Base-by-base conservation (phyloP, 768 basidiomycete species). In the Lentinula edodes region DNA sequence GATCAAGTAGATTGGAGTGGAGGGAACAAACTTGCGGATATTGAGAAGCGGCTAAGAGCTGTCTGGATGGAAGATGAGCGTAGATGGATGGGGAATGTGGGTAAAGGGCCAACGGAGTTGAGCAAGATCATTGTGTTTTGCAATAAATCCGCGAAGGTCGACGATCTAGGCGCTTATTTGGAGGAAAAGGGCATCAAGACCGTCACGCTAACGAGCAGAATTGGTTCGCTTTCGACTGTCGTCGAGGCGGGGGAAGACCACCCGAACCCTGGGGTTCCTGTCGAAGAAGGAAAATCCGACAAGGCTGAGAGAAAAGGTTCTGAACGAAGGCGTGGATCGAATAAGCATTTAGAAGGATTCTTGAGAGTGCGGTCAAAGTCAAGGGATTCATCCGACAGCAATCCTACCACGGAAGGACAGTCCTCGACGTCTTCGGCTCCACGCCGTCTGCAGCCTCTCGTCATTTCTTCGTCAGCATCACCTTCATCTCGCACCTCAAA, bases 51-150 rank as follows among this genome's bases (percentile, higher is more conserved):
- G 32, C 77, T 95, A 41, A 81, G 87, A 34, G 72, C 80, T 16
- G 85, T 94, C 23, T 95, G 93, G 88, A 83, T 85, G 1, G 84
- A 84, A 36, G 90, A 92, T 51, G 55, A 56, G 41, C 18, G 55
- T 35, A 41, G 55, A n/a, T 56, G 63, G 60, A 65, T 15, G 55
- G 38, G 20, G 10, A 28, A 20, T 18, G 13, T 45, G 43, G 62
- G 66, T 41, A 61, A 66, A 54, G 23, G 66, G 23, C 71, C 68
- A 32, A 68, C 66, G 1, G 64, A 70, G 28, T 76, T 86, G 57
- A 85, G 86, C 52, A 91, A 90, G 70, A 74, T 94, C 13, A 76
- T 97, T 52, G 76, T 97, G 9, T 96, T 97, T 70, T 89, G 88
- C 69, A 97, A 96, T 74, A 86, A 84, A 69, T 83, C 80, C 68